Evolutionary conservation across 208 protist genomes (phyloP), one percentile per base, ranked within the genome.

Genomic region (Crithidia mellificae): DNA sequence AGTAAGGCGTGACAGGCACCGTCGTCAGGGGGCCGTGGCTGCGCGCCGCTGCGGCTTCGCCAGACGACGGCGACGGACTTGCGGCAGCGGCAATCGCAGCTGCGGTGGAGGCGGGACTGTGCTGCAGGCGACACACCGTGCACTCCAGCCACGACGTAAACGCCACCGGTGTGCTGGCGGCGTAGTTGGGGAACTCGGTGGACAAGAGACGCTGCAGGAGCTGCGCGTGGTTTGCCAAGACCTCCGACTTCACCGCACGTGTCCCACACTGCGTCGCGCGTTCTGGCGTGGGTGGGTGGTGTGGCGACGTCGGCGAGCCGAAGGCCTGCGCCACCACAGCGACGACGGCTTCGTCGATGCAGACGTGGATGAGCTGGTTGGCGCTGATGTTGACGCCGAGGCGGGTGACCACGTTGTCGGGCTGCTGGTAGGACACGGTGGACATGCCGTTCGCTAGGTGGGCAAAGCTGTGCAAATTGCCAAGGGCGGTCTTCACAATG

Each of bases 301-400:
- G 54, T 9, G 52, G 44, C 20, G 25, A 51, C 8, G 61, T 62
- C n/a, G 46, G 24, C 4, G 54, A 56, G 39, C 76, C 78, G 47
- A 70, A 81, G n/a, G 72, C 72, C 30, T 74, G 74, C 11, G 87
- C 81, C 19, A 84, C 80, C 4, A 91, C 69, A 7, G 75, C 77
- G 32, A 95, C 47, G 44, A 97, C 54, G 2, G 84, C 87, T 49
- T 94, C 88, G 53, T 95, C 86, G 7, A 90, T 53, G 72, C 94
- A 95, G 34, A 93, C 43, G 58, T 97, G 92, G 67, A 97, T 84
- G 38, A 97, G 78, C 65, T 97, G 90, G 69, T 95, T 97, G 15
- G 84, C 85, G 64, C 72, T 87, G 25, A 94, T 95, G 58, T 82
- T 81, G 46, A 94, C 59, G 1, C 72, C 81, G 14, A 92, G 66